Evolutionary conservation across 495 filamentous ascomycete species (phyloP).

Genomic region (Lasiosphaeria miniovina): DNA sequence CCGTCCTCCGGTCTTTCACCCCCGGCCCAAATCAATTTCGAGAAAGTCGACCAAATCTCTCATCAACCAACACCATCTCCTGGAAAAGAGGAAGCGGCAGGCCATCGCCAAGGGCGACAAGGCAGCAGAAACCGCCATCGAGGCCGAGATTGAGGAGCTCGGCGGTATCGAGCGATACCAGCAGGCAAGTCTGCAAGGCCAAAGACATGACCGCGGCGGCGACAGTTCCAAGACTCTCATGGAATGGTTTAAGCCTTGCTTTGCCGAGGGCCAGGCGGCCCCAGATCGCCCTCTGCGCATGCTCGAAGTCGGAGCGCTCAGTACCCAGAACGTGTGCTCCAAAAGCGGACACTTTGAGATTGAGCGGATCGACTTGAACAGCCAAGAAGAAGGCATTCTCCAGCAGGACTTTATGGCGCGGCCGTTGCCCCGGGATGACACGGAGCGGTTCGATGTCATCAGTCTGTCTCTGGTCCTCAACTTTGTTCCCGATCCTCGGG

Average conservation of each 20-base stretch:
- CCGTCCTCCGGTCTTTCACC: conserved; percentile 57
- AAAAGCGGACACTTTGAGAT: conserved; percentile 66
- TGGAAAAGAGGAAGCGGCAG: conserved; percentile 72
- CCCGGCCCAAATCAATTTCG: conserved; percentile 58
- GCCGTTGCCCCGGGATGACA: conserved; percentile 60
- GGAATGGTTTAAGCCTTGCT: conserved; percentile 68
- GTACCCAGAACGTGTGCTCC: conserved; percentile 79
- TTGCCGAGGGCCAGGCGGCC: conserved; percentile 26
- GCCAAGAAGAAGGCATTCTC: conserved; percentile 72
- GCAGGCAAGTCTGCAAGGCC: conserved; percentile 81
- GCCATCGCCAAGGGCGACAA: conserved; percentile 64
- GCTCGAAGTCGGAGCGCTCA: conserved; percentile 88
- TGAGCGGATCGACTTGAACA: conserved; percentile 85
- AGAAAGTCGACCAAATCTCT: conserved; percentile 75
- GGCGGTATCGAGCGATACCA: conserved; percentile 87
- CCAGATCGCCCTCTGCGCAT: conserved; percentile 50
- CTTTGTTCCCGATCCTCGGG: conserved; percentile 75
- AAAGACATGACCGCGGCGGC: conserved; percentile 78
- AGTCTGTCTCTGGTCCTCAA: conserved; percentile 95
- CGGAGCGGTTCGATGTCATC: conserved; percentile 79
- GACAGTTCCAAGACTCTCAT: conserved; percentile 85
- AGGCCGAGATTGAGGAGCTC: conserved; percentile 51
- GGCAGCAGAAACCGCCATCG: conserved; percentile 50
- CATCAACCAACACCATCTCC: conserved; percentile 79
- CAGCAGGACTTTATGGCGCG: conserved; percentile 94